These are phyloP conservation scores for Eucalyptus cladocalyx DNA, from an alignment of 345 rosid genomes.

Conservation along the genomic window DNA sequence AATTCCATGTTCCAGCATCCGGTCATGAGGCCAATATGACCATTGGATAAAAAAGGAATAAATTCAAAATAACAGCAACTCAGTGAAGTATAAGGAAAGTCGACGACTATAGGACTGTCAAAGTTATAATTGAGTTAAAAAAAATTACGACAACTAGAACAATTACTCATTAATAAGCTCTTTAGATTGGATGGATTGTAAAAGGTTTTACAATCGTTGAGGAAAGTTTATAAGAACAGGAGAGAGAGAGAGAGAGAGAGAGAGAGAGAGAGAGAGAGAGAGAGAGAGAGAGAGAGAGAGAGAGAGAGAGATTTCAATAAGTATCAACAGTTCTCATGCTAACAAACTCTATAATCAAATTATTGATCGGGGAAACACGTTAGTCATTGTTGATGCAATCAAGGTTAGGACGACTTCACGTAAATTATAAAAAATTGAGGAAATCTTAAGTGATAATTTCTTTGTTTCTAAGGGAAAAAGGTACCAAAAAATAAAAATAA, in stretches of 20 bases:
- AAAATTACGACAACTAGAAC: not conserved
- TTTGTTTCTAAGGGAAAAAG: not conserved
- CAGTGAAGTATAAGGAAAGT: not conserved
- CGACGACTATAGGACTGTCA: not conserved
- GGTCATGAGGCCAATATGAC: not conserved
- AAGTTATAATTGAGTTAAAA: not conserved
- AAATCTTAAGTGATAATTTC: not conserved
- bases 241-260: rapidly evolving
- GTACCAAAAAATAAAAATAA: too few species aligned
- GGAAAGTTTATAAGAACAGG: not conserved
- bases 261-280: rapidly evolving
- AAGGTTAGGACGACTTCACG: not conserved
- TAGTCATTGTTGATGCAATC: not conserved
- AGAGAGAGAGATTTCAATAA: not conserved
- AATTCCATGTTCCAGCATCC: not conserved
- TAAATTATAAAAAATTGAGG: not conserved
- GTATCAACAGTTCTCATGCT: not conserved
- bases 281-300: rapidly evolving
- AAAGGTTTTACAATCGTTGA: not conserved
- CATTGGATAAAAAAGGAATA: not conserved
- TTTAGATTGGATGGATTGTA: not conserved
- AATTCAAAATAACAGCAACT: not conserved
- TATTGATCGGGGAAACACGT: not conserved
- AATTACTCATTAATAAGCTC: not conserved
- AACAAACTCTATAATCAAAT: not conserved